Percentiles rank a stretch among this genome's conserved stretches.
Conservation (phyloP, 2,329 filamentous ascomycete species). For the Cordyceps javanica region DNA sequence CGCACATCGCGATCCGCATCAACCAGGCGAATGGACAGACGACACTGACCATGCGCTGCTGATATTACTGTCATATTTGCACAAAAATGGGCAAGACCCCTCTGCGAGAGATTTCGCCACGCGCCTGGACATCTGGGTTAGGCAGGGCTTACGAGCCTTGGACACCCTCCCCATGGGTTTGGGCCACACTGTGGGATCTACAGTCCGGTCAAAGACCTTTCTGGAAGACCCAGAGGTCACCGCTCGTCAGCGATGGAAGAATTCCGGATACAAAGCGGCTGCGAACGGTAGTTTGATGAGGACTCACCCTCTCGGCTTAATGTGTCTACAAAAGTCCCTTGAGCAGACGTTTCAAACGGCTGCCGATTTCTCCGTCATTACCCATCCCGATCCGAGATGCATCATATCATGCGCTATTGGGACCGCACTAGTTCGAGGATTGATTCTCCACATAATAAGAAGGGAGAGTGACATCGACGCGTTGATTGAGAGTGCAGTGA, state of each 20-base stretch:
- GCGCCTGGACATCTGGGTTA: slow-evolving; percentile 41
- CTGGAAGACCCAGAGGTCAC: slow-evolving; percentile 31
- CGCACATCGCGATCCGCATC: slow-evolving; percentile 36
- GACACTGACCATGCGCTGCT: slow-evolving; percentile 49
- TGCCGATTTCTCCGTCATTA: slow-evolving; percentile 29
- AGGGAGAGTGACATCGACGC: slow-evolving; percentile 34
- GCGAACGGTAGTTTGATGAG: slow-evolving; percentile 49
- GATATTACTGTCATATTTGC: slow-evolving; percentile 41
- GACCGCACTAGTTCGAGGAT: slow-evolving; percentile 38
- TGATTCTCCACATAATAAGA: slow-evolving; percentile 39
- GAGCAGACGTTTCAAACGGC: slow-evolving; percentile 39
- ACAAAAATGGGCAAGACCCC: slow-evolving; percentile 33
- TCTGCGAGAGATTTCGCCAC: slow-evolving; percentile 36
- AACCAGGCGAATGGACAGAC: slow-evolving; percentile 44
- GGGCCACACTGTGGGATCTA: slow-evolving; percentile 39
- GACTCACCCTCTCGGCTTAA: slow-evolving; percentile 44
- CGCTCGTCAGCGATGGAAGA: slow-evolving; percentile 37
- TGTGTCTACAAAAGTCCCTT: slow-evolving; percentile 31
- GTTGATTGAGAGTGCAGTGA: slow-evolving; percentile 32
- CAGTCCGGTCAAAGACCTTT: slow-evolving; percentile 35
- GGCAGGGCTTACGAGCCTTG: slow-evolving; percentile 39
- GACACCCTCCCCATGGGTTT: slow-evolving; percentile 42
- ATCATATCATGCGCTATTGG: slow-evolving; percentile 42
- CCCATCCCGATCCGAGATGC: slow-evolving; percentile 46
- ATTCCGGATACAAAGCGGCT: slow-evolving; percentile 32